Evolutionary conservation across 345 rosid genomes (phyloP).

Genomic region (Eucalyptus sp.): DNA sequence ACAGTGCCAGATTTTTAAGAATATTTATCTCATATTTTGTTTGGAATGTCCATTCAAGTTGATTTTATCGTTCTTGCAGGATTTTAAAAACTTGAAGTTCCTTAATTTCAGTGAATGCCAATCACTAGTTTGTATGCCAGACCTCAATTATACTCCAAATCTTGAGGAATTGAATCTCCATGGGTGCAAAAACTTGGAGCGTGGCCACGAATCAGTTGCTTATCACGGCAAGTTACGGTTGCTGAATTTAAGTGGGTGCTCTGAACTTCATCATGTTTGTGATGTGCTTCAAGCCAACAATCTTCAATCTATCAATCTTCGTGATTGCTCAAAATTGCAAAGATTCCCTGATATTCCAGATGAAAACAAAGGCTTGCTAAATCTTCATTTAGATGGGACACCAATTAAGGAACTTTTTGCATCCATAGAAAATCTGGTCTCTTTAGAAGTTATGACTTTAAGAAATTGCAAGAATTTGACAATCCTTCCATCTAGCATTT

Average conservation of each 20-base stretch:
- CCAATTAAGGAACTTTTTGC: background rate
- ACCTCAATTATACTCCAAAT: background rate
- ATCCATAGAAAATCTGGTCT: background rate
- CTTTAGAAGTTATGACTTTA: rapidly evolving
- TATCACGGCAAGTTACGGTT: background rate
- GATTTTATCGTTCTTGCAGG: background rate
- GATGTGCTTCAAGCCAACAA: background rate
- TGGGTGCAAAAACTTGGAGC: background rate
- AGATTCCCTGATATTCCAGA: background rate
- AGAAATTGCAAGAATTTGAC: background rate
- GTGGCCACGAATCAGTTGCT: background rate
- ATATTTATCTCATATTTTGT: too few relatives aligned
- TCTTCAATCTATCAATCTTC: background rate
- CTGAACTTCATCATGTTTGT: background rate
- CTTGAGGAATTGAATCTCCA: background rate
- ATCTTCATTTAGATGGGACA: background rate
- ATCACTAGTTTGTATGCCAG: background rate
- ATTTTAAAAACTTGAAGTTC: background rate
- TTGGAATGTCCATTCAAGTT: background rate
- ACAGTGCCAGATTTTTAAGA: background rate
- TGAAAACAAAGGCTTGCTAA: background rate
- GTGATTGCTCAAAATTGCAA: background rate
- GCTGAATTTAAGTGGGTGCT: background rate
- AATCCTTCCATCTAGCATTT: background rate
- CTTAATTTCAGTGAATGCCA: background rate